phyloP scores from a whole-genome alignment of 225 moss, liverwort and hornwort species.

The Neckera pumila region DNA sequence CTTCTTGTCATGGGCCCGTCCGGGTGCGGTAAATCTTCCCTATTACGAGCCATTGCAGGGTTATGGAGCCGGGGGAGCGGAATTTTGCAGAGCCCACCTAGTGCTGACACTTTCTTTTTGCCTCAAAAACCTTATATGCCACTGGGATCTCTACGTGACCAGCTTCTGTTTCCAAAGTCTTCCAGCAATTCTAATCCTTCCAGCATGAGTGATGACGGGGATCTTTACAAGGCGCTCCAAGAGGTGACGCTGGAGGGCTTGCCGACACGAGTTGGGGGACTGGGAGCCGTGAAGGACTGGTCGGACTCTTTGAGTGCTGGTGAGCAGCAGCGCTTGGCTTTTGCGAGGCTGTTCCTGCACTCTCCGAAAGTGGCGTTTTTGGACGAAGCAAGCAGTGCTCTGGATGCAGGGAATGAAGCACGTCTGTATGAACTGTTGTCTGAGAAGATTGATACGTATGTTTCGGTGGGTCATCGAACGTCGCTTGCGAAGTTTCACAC shows the following conservation, averaged over 20 bases:
- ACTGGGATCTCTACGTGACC: constrained; percentile 73
- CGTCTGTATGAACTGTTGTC: constrained; percentile 50
- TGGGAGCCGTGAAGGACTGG: constrained; percentile 78
- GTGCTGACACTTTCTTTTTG: constrained; percentile 65
- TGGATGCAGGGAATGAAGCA: constrained; percentile 69
- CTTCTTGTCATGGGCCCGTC: constrained; percentile 93
- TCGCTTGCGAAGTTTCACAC: constrained; percentile 86
- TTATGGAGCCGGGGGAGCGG: constrained; percentile 85
- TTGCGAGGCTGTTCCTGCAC: constrained; percentile 76
- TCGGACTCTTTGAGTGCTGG: constrained; percentile 66
- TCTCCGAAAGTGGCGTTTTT: constrained; percentile 71
- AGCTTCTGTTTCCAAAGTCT: constrained; percentile 62
- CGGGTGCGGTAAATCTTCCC: constrained; percentile 83
- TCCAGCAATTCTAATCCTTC: constrained; percentile 4
- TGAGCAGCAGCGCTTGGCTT: constrained; percentile 87
- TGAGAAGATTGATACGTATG: constrained; percentile 41
- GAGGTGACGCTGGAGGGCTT: constrained; percentile 51
- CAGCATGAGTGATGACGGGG: constrained; percentile 21
- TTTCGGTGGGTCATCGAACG: constrained; percentile 80
- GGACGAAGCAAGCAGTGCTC: constrained; percentile 91
- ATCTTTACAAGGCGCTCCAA: constrained; percentile 49
- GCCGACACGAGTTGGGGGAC: constrained; percentile 49
- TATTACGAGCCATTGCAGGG: constrained; percentile 78
- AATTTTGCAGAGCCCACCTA: constrained; percentile 61
- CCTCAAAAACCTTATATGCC: constrained; percentile 97